These are phyloP conservation scores for Breviolum minutum DNA, from an alignment of 73 alveolate species.

Conservation along the genomic window DNA sequence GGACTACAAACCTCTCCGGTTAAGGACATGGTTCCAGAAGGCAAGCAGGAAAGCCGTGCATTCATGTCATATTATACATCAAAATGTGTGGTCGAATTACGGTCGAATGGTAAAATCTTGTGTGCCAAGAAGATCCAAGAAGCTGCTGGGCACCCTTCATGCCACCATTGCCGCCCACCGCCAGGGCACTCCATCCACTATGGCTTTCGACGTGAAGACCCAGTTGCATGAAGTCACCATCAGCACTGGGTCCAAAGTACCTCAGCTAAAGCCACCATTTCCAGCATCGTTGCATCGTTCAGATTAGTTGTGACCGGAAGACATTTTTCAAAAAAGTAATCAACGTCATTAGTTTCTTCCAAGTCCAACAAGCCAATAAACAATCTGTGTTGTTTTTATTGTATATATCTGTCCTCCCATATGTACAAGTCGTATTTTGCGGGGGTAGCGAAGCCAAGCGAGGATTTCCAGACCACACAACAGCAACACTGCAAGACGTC, in stretches of 20 bases:
- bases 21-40: background rate
- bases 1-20: background rate
- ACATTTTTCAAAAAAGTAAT: background rate
- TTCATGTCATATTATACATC: background rate
- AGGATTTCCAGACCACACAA: background rate
- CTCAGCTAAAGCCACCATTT: background rate
- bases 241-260: constrained; percentile 51
- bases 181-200: constrained; percentile 64
- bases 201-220: constrained; percentile 18
- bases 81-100: background rate
- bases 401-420: no score
- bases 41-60: background rate
- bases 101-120: background rate
- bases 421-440: no score
- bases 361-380: background rate
- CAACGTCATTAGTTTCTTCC: background rate
- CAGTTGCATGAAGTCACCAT: constrained; percentile 64
- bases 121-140: no score
- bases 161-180: constrained; percentile 66
- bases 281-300: background rate
- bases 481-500: background rate
- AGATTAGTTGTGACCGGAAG: background rate
- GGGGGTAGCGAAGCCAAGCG: no score
- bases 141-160: constrained; percentile 82
- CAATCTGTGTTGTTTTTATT: no score